Conservation (phyloP, 2,329 filamentous ascomycete species). For the Exophiala dermatitidis region DNA sequence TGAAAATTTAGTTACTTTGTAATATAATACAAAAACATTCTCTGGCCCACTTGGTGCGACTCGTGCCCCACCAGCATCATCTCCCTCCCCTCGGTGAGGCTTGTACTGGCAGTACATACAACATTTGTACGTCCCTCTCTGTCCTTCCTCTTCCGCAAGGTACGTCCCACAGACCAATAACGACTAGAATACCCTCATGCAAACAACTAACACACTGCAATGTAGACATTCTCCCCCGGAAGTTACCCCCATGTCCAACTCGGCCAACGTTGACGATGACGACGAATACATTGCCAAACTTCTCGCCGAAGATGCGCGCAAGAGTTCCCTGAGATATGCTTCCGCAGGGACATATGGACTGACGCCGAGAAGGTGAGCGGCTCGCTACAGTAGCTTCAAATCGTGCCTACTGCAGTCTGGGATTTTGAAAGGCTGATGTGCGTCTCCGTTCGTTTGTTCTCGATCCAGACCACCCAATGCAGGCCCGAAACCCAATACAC, state of each 20-base stretch:
- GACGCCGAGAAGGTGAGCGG: constrained; percentile 45
- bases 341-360: constrained; percentile 66
- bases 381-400: constrained; percentile 30
- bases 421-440: too few species aligned
- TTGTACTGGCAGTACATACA: too few species aligned
- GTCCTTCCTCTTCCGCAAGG: constrained; percentile 3
- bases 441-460: too few species aligned
- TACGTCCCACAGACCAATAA: constrained; percentile 3
- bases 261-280: constrained; percentile 29
- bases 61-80: too few species aligned
- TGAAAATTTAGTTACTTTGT: too few species aligned
- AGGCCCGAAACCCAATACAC: constrained; percentile 80
- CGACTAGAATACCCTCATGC: background rate
- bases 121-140: too few species aligned
- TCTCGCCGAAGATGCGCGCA: constrained; percentile 71
- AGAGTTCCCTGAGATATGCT: constrained; percentile 66
- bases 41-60: too few species aligned
- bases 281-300: constrained; percentile 75
- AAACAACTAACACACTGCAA: background rate
- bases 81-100: too few species aligned
- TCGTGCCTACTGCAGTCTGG: constrained; percentile 10
- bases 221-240: too few species aligned
- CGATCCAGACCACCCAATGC: constrained; percentile 53
- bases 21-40: too few species aligned
- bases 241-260: constrained; percentile 11